phyloP scores from a whole-genome alignment of 495 filamentous ascomycete species.

The Friedmanniomyces endolithicus region DNA sequence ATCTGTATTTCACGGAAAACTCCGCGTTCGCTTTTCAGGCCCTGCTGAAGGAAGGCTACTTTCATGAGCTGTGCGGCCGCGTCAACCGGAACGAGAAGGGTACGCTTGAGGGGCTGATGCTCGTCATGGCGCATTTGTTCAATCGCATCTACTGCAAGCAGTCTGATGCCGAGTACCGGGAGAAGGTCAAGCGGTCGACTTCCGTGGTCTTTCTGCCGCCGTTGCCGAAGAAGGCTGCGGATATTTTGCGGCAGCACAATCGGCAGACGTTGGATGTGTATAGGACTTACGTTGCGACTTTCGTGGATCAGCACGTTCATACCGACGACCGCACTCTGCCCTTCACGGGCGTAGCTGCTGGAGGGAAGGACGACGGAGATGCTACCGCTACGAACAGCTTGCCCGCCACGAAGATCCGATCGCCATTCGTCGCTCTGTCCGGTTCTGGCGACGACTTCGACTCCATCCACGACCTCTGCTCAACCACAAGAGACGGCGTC shows the following conservation, averaged over 20 bases:
- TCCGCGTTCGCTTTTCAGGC: constrained; percentile 63
- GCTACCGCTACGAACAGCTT: constrained; percentile 4
- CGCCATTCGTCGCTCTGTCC: constrained; percentile 59
- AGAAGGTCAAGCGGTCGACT: constrained; percentile 39
- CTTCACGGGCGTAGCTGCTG: constrained; percentile 40
- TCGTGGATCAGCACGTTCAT: constrained; percentile 47
- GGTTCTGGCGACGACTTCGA: constrained; percentile 50
- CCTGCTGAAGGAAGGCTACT: constrained; percentile 53
- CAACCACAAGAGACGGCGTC: constrained; percentile 47
- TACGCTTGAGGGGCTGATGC: constrained; percentile 41
- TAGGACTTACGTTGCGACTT: constrained; percentile 55
- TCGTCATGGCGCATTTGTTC: constrained; percentile 60
- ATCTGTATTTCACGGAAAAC: constrained; percentile 63
- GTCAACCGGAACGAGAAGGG: constrained; percentile 32
- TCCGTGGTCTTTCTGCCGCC: constrained; percentile 51
- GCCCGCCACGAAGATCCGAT: constrained; percentile 38
- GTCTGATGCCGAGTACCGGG: constrained; percentile 34
- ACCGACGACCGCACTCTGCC: constrained; percentile 44
- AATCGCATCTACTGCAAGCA: constrained; percentile 38
- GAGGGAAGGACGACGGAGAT: constrained; percentile 20
- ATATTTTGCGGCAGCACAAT: constrained; percentile 49
- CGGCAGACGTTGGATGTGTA: constrained; percentile 48
- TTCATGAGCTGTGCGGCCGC: constrained; percentile 47
- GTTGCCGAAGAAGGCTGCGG: constrained; percentile 44
- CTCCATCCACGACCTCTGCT: constrained; percentile 50